Base-by-base conservation (phyloP, 208 protist species). In the Leishmania aethiopica region DNA sequence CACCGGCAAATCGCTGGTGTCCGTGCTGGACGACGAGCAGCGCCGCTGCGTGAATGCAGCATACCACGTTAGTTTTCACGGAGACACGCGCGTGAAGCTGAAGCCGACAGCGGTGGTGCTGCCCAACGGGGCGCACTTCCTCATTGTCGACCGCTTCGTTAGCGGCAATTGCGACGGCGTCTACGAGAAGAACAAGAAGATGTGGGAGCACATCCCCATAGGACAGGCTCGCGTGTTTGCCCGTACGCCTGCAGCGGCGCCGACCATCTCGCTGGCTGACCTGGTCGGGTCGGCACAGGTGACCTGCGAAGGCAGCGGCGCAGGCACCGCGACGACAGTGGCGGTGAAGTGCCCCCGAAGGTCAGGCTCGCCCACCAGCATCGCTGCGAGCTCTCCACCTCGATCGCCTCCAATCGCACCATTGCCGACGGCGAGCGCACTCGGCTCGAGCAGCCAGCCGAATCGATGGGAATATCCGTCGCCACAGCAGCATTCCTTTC, bases 191-290 rank as follows among this genome's bases (percentile, higher is more conserved):
- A 95, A 88, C 75, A 86, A 82, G 17, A 93, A 94, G 62, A 79
- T 95, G n/a, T 97, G 94, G 93, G 92, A 97, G 83, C 81, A 92
- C 42, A 85, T 97, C 10, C 94, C 94, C 10, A 72, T 90, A 1
- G 94, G 94, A 1, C 89, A 96, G 79, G 88, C 89, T 0, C 77
- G 87, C 22, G 93, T 97, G 45, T 96, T 96, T 76, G 85, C 78
- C 35, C 81, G 70, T 15, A 28, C 67, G 4, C 76, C 76, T 10
- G 47, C 64, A n/a, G 77, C 57, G 7, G 40, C 28, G 10, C 32
- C 37, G n/a, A n/a, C 40, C 37, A 22, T 79, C 8, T 47, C 22
- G 28, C 15, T 42, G 17, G 19, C 19, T 19, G 71, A 42, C n/a
- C 19, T 49, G 47, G 70, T 4, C 8, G 49, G 10, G 49, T 11